phyloP scores from a whole-genome alignment of 192 early-diverging fungal species.

The Endogone sp. region DNA sequence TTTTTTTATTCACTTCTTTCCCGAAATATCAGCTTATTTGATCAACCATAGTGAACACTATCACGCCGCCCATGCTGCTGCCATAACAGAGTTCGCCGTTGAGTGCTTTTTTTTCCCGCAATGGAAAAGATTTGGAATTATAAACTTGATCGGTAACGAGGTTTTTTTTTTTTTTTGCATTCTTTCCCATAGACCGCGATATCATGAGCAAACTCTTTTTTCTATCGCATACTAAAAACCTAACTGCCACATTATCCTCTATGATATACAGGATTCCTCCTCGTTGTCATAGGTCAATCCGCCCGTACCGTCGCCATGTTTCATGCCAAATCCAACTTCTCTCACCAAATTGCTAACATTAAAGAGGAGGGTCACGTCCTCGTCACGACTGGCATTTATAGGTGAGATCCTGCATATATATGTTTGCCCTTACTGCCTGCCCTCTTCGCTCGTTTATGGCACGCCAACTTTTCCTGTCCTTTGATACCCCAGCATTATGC shows the following conservation, averaged over 20 bases:
- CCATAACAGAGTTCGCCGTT: conserved; percentile 65
- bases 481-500: conserved; percentile 51
- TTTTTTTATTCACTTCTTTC: background rate
- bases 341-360: conserved; percentile 71
- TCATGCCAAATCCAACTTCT: conserved; percentile 86
- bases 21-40: conserved; percentile 50
- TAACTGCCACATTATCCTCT: too few relatives aligned
- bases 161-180: background rate
- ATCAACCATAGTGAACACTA: conserved; percentile 72
- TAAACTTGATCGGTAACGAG: conserved; percentile 36
- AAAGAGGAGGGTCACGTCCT: conserved; percentile 71
- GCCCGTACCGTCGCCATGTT: conserved; percentile 85
- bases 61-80: conserved; percentile 60
- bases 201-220: too few relatives aligned
- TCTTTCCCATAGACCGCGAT: background rate
- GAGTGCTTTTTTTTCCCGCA: conserved; percentile 60
- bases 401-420: conserved; percentile 24
- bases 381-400: conserved; percentile 86
- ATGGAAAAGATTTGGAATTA: conserved; percentile 42
- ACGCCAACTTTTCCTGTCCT: background rate
- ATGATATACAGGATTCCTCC: conserved; percentile 48
- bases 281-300: conserved; percentile 67
- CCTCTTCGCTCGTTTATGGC: background rate
- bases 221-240: too few relatives aligned
- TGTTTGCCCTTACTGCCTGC: too few relatives aligned